phyloP scores from a whole-genome alignment of 2,329 filamentous ascomycete species.

The Hypoxylon rubiginosum region DNA sequence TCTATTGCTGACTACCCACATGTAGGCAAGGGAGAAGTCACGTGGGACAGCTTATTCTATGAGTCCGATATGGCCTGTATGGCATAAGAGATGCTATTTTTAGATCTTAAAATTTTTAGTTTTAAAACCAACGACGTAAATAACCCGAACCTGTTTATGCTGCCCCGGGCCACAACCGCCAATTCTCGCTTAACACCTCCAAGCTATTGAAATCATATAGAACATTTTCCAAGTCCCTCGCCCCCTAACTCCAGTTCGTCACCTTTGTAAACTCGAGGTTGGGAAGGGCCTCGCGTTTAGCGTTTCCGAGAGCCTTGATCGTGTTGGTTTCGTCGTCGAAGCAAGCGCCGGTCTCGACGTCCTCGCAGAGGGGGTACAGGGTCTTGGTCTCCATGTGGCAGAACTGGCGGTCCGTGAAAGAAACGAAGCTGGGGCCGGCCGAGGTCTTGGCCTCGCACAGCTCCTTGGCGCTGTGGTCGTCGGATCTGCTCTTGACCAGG shows the following conservation, averaged over 20 bases:
- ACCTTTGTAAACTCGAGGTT: not conserved
- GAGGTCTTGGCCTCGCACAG: slow-evolving; percentile 27
- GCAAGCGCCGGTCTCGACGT: slow-evolving; percentile 25
- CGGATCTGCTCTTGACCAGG: slow-evolving; percentile 27
- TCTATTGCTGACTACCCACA: no score
- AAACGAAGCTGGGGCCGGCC: slow-evolving; percentile 31
- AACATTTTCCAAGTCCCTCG: not conserved
- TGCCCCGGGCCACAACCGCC: no score
- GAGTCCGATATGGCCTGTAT: no score
- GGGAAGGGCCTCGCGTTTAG: not conserved
- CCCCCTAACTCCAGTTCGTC: not conserved
- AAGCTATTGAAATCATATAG: not conserved
- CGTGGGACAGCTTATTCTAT: no score
- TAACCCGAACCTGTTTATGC: no score
- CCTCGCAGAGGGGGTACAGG: slow-evolving; percentile 32
- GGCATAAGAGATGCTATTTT: no score
- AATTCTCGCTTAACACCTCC: not conserved
- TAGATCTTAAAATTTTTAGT: no score
- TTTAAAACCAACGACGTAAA: no score
- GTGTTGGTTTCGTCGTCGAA: slow-evolving; percentile 34
- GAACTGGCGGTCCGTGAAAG: slow-evolving; percentile 36
- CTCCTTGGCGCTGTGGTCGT: slow-evolving; percentile 26
- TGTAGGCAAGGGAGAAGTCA: no score
- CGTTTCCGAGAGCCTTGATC: slow-evolving; percentile 7
- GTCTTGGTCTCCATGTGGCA: slow-evolving; percentile 41